Evolutionary conservation across 2,329 filamentous ascomycete species (phyloP), one percentile per base, ranked within the genome.

Genomic region (Penicillium sp.): DNA sequence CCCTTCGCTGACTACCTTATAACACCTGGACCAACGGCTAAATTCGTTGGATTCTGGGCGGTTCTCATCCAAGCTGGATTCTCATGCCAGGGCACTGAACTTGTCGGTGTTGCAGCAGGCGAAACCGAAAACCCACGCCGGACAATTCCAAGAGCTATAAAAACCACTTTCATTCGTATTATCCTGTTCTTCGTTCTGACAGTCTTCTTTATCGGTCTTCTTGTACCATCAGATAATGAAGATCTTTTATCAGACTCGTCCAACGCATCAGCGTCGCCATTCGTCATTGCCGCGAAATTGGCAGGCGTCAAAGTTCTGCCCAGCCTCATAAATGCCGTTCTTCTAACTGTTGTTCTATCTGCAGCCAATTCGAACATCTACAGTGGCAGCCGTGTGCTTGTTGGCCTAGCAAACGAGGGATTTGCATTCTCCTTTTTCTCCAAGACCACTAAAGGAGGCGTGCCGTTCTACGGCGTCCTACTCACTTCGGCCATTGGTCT

Each of bases 331-430:
- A 60, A 60, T 36, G 54, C 57, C 1, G 54, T 56, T 7, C 21
- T 60, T 5, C 40, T 60, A 40, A 60, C 54, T 9, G 51, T 57
- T 4, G 57, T 57, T 10, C 36, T 60, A 13, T 60, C 57, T 3
- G 57, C 57, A 18, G 57, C 54, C 14, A 60, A 60, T 21, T 49
- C 54, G 3, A 54, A 57, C 13, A 44, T 60, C 26, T 60, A 60
- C 23, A 52, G 48, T 7, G 54, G 54, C 7, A 57, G 51, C 18
- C 54, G 57, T 11, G 54, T 57, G 23, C 26, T 60, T 5, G 19
- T 54, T 28, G 54, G 51, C 14, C 9, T 57, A 7, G 51, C 57
- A 11, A 31, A 50, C 7, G 57, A 60, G 10, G 48, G 49, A 9
- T 54, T 54, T 21, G 57, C 57, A 13, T 55, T 55, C 7, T 31